Evolutionary conservation across 2,329 filamentous ascomycete species (phyloP).

Genomic region (Thermomyces lanuginosus): DNA sequence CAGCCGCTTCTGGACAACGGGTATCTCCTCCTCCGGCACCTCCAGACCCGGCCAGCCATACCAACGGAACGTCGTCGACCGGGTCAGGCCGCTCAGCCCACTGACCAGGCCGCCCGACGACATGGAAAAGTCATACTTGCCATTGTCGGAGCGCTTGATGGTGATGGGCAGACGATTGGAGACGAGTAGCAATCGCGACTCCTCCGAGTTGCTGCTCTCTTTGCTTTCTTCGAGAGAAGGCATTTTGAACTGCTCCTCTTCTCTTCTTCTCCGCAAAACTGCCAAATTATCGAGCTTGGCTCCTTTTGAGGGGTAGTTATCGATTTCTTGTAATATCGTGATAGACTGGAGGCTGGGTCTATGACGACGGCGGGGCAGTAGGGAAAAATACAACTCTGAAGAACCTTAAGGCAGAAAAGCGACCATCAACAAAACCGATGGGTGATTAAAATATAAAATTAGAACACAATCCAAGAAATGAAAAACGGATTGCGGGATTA

Average conservation of each 20-base stretch:
- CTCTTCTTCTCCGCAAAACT: no score
- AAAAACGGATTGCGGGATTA: no score
- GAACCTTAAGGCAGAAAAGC: no score
- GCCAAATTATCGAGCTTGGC: no score
- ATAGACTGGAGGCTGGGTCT: no score
- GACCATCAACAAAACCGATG: no score
- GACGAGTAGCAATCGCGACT: conserved; percentile 55
- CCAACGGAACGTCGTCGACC: conserved; percentile 92
- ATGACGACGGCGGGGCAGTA: no score
- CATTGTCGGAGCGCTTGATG: conserved; percentile 84
- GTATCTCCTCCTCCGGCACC: conserved; percentile 68
- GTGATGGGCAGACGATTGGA: conserved; percentile 94
- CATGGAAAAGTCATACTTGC: conserved; percentile 86
- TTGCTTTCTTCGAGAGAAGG: conserved; percentile 20
- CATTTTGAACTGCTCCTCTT: conserved; percentile 13
- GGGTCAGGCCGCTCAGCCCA: conserved; percentile 76
- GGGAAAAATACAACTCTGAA: no score
- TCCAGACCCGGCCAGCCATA: conserved; percentile 95
- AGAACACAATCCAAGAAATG: no score
- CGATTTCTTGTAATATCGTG: no score
- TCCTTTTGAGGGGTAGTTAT: no score
- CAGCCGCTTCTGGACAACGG: conserved; percentile 56
- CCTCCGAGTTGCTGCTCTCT: conserved; percentile 16
- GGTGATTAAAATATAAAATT: no score
- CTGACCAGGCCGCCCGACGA: conserved; percentile 92